Conservation (phyloP, 2,329 filamentous ascomycete species). For the Cercospora sp. region DNA sequence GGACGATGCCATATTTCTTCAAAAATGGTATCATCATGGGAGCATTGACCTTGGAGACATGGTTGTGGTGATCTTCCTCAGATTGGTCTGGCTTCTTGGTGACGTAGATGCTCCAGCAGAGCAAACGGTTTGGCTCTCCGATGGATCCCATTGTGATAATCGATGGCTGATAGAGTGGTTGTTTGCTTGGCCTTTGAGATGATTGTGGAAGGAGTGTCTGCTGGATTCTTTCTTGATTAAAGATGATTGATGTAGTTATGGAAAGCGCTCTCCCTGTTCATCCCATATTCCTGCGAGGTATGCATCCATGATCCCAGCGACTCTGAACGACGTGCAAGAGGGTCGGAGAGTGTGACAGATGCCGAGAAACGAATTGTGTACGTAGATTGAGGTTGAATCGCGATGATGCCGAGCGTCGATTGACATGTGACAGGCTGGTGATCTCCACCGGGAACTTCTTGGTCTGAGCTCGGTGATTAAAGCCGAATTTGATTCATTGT, state of each 20-base stretch:
- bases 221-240: not conserved
- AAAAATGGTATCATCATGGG: conserved; percentile 18
- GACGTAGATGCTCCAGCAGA: conserved; percentile 17
- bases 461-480: not conserved
- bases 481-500: not conserved
- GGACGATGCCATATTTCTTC: conserved; percentile 17
- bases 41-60: conserved; percentile 15
- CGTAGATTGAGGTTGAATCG: not conserved
- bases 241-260: not conserved
- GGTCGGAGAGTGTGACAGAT: not conserved
- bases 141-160: conserved; percentile 7
- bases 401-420: not conserved
- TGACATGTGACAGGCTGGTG: not conserved
- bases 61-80: conserved; percentile 11
- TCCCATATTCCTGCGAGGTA: not conserved
- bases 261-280: not conserved
- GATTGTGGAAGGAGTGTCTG: not conserved
- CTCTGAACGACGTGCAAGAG: not conserved
- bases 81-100: conserved; percentile 10
- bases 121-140: conserved; percentile 10
- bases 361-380: not conserved
- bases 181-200: not conserved
- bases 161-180: not conserved
- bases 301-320: not conserved
- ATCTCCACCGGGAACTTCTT: not conserved